Conservation (phyloP, 306 rosid genomes). For the Pterocarpus macrocarpus region DNA sequence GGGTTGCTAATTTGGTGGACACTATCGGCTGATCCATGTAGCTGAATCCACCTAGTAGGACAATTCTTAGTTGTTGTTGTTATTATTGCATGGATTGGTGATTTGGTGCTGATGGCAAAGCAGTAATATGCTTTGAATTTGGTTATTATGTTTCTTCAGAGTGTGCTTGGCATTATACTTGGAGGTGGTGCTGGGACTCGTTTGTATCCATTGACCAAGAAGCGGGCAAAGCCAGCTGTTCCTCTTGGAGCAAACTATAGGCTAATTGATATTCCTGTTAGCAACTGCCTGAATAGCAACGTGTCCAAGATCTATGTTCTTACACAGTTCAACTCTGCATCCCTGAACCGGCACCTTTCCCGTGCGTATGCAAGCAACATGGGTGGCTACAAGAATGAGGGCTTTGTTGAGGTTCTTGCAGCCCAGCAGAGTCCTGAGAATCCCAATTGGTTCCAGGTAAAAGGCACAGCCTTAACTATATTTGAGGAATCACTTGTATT, state of each 20-base stretch:
- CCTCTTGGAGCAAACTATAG: constrained; percentile 98
- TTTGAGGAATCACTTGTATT: not conserved
- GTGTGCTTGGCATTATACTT: constrained; percentile 92
- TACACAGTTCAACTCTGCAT: constrained; percentile 97
- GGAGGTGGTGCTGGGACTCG: constrained; percentile 99
- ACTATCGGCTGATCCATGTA: not conserved
- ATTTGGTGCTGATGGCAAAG: constrained; percentile 21
- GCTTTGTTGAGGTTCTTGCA: constrained; percentile 97
- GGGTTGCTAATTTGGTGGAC: not conserved
- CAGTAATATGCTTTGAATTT: constrained; percentile 17
- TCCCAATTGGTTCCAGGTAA: constrained; percentile 99
- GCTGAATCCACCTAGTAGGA: too few species aligned
- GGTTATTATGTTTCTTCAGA: constrained; percentile 55
- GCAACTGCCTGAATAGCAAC: constrained; percentile 96
- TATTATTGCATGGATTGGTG: not conserved
- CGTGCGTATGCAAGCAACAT: constrained; percentile 96
- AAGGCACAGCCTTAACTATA: not conserved
- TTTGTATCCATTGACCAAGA: constrained; percentile 93
- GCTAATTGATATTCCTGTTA: constrained; percentile 95
- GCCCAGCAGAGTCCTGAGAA: constrained; percentile 99
- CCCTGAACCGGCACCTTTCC: constrained; percentile 95
- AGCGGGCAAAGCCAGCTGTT: constrained; percentile 98
- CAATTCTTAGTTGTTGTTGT: too few species aligned
- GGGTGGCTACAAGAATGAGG: constrained; percentile 97
- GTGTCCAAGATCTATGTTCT: constrained; percentile 94